Evolutionary conservation across 441 rosid genomes (phyloP), one percentile per base, ranked within the genome.

Genomic region (Hura crepitans): DNA sequence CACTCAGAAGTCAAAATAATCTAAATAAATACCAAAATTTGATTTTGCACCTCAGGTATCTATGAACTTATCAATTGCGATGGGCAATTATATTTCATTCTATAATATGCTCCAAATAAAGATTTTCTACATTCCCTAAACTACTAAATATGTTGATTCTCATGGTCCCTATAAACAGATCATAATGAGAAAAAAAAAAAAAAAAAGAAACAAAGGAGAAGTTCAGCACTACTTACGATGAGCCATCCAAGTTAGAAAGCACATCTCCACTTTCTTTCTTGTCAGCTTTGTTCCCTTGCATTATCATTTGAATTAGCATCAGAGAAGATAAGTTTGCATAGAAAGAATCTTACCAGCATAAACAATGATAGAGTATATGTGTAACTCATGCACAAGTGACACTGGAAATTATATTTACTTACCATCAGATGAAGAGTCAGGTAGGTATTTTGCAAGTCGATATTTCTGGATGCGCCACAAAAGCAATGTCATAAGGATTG

Each of bases 361-460:
- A 23, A 49, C 46, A 33, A 75, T 56, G 47, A 22, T 6, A 51
- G 2, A 2, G 47, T 45, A 50, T 66, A 49, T 57, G 51, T 42
- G 31, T 27, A 22, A 63, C 57, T 47, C 45, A 62, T 5, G 72
- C 27, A 61, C 47, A 58, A 75, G 76, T n/a, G 56, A 65, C n/a
- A 57, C 56, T 27, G 23, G 50, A 69, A 56, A 78, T 47, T n/a
- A 65, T 54, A 70, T 47, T 46, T 6, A 72, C 84, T 69, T 81
- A 92, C 97, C 97, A 79, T 94, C 99, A 65, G 94, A 84, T 25
- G 94, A 85, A 51, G 97, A 91, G 79, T 95, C 99, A 12, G 99
- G 99, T 14, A 95, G 92, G 80, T 90, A 92, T 76, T 95, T 95
- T 23, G 99, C 99, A 72, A 95, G 92, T 71, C 97, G 92, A 78